Conservation (phyloP, 2,329 filamentous ascomycete genomes). For the Epichloe gansuensis region DNA sequence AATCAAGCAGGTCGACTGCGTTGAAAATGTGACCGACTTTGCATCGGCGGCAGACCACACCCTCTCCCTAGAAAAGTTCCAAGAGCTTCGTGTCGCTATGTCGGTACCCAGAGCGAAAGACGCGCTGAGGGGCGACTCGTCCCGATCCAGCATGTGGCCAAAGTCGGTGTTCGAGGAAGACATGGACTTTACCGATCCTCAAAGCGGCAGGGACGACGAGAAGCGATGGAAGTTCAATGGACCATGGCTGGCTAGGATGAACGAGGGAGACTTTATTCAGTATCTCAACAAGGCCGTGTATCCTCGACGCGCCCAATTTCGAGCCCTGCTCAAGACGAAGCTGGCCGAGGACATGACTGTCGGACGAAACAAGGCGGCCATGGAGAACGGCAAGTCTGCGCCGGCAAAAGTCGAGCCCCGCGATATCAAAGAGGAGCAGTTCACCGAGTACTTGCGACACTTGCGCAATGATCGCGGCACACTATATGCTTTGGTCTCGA, state of each 20-base stretch:
- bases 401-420: constrained; percentile 15
- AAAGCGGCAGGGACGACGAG: constrained; percentile 24
- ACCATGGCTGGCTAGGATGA: constrained; percentile 52
- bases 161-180: constrained; percentile 48
- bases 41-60: constrained; percentile 70
- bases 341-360: constrained; percentile 34
- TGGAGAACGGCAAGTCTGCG: constrained; percentile 23
- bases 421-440: constrained; percentile 36
- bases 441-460: constrained; percentile 38
- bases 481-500: constrained; percentile 42
- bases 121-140: constrained; percentile 4
- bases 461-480: constrained; percentile 38
- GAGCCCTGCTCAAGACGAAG: constrained; percentile 35
- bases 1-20: constrained; percentile 66
- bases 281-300: constrained; percentile 44
- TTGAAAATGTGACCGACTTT: constrained; percentile 84
- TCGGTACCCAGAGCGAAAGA: constrained; percentile 32
- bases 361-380: constrained; percentile 22
- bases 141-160: constrained; percentile 14
- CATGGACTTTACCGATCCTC: constrained; percentile 37
- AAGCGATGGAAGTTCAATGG: constrained; percentile 54
- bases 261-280: constrained; percentile 43
- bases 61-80: constrained; percentile 71
- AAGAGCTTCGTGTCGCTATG: constrained; percentile 65
- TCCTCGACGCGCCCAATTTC: constrained; percentile 41